Percentiles rank a stretch among this genome's conserved stretches.
Conservation (phyloP, 805 yeast species). For the Kodamaea sagamina region DNA sequence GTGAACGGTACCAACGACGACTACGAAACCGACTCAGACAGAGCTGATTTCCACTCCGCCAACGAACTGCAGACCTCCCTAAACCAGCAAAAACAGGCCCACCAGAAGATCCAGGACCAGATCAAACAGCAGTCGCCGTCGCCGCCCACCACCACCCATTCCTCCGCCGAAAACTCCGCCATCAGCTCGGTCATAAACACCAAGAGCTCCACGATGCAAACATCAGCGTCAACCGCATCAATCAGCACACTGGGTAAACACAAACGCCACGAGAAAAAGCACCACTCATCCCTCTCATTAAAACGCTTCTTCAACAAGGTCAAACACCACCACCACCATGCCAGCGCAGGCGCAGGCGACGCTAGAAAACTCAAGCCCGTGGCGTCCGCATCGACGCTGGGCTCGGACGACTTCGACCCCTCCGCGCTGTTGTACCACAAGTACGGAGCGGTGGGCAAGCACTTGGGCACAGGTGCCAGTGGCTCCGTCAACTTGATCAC, state of each 20-base stretch:
- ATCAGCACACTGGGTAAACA: conserved; percentile 6
- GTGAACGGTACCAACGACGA: conserved; percentile 4
- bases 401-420: conserved; percentile 11
- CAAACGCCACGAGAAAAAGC: conserved; percentile 14
- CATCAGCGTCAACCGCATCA: conserved; percentile 1
- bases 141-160: conserved; percentile 1
- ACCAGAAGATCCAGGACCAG: conserved; percentile 1
- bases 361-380: conserved; percentile 5
- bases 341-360: conserved; percentile 13
- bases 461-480: conserved; percentile 91
- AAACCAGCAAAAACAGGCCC: not conserved
- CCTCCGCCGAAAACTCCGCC: conserved; percentile 3
- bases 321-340: conserved; percentile 23
- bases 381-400: conserved; percentile 7
- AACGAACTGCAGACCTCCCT: conserved; percentile 10
- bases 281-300: conserved; percentile 33
- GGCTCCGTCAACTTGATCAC: conserved; percentile 86
- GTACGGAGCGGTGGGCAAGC: conserved; percentile 69
- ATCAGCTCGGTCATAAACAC: not conserved
- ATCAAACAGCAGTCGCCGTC: conserved; percentile 1
- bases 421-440: conserved; percentile 43
- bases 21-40: conserved; percentile 7
- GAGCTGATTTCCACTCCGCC: conserved; percentile 12
- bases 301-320: conserved; percentile 56
- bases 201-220: not conserved